A percentile compares a stretch with the other conserved stretches of the same genome.
Evolutionary conservation across 768 basidiomycete species (phyloP).

Genomic region (Rhodotorula kratochvilovae): DNA sequence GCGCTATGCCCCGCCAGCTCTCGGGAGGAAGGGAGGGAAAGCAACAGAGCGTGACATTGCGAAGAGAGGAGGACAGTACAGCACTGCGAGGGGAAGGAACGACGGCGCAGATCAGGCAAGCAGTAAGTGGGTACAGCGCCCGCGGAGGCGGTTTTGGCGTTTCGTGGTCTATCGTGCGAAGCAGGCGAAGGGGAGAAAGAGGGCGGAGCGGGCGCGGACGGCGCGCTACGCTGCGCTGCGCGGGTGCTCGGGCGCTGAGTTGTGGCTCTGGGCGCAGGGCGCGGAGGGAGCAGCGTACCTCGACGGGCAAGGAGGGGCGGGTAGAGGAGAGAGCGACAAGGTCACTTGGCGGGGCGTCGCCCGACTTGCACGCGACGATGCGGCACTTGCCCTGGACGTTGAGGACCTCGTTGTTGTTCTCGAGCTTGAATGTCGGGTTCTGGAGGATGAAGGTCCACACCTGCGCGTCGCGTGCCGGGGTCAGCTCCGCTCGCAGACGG

Average conservation of each 20-base stretch:
- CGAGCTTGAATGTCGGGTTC: slow-evolving; percentile 91
- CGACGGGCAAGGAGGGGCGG: not conserved
- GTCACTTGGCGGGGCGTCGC: slow-evolving; percentile 66
- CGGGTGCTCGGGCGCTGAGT: not conserved
- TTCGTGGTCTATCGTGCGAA: too few relatives aligned
- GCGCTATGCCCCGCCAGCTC: too few relatives aligned
- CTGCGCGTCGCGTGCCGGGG: slow-evolving; percentile 34
- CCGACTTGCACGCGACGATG: slow-evolving; percentile 97
- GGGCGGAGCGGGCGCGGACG: not conserved
- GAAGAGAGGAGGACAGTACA: too few relatives aligned
- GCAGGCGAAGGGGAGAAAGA: not conserved
- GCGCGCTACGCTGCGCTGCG: too few relatives aligned
- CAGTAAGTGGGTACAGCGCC: too few relatives aligned
- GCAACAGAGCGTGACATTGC: too few relatives aligned
- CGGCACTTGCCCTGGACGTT: slow-evolving; percentile 75
- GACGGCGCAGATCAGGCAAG: too few relatives aligned
- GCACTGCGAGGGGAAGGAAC: too few relatives aligned
- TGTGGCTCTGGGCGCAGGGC: not conserved
- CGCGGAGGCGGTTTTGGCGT: too few relatives aligned
- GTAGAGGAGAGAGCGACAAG: too few relatives aligned
- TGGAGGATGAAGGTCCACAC: slow-evolving; percentile 99
- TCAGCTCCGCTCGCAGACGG: not conserved
- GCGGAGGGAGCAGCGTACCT: not conserved
- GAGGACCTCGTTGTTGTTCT: slow-evolving; percentile 62
- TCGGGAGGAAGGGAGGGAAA: too few relatives aligned